phyloP scores from a whole-genome alignment of 768 basidiomycete species.

The Russula earlei region DNA sequence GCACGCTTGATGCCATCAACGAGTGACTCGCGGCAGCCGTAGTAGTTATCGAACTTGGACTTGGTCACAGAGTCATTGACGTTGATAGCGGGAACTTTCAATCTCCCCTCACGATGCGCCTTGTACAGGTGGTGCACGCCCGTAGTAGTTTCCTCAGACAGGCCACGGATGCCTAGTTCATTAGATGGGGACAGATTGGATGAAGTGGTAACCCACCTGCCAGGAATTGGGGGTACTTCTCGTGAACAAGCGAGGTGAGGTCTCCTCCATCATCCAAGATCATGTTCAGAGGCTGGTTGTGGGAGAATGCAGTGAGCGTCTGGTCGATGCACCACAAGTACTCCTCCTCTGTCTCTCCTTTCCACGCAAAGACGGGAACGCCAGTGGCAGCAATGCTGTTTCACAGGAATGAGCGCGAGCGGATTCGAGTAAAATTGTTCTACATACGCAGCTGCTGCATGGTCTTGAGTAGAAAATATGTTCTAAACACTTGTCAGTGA shows the following conservation, averaged over 20 bases:
- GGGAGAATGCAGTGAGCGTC: slow-evolving; percentile 79
- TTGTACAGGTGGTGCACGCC: slow-evolving; percentile 99
- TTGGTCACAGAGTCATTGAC: slow-evolving; percentile 99
- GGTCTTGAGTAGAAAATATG: slow-evolving; percentile 99
- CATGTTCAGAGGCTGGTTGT: slow-evolving; percentile 86
- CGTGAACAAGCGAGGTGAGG: slow-evolving; percentile 88
- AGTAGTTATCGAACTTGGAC: slow-evolving; percentile 98
- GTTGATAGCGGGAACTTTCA: slow-evolving; percentile 98
- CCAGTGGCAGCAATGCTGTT: slow-evolving; percentile 91
- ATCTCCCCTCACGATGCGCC: slow-evolving; percentile 88
- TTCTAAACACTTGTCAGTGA: slow-evolving; percentile 45
- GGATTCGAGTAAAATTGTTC: background rate
- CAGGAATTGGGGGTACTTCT: slow-evolving; percentile 91
- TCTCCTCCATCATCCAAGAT: slow-evolving; percentile 99
- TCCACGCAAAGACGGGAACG: slow-evolving; percentile 98
- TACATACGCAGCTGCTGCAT: slow-evolving; percentile 91
- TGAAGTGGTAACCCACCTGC: slow-evolving; percentile 36
- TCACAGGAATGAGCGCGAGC: slow-evolving; percentile 2
- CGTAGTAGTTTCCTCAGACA: slow-evolving; percentile 99
- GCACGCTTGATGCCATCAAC: slow-evolving; percentile 99
- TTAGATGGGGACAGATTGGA: slow-evolving; percentile 5
- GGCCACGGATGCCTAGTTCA: slow-evolving; percentile 67
- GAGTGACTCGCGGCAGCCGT: slow-evolving; percentile 98
- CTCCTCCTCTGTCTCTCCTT: slow-evolving; percentile 99
- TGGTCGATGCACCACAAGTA: slow-evolving; percentile 98